These are phyloP conservation scores for Malus hybrid DNA, from an alignment of 331 rosid genomes.

Conservation along the genomic window DNA sequence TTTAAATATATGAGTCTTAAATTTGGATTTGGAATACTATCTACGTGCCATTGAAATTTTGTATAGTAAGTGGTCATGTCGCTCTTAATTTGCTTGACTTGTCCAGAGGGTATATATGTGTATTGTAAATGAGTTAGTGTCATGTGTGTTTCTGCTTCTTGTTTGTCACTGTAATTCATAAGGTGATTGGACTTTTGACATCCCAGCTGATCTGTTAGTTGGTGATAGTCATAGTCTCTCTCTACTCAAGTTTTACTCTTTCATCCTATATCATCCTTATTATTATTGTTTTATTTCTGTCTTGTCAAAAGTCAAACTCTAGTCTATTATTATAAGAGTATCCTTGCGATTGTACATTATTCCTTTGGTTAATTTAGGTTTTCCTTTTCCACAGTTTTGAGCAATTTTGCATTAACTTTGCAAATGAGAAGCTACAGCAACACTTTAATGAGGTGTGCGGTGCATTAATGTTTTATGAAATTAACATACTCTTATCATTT, in stretches of 20 bases:
- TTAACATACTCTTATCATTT: background rate
- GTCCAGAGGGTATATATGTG: background rate
- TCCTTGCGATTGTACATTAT: slow-evolving; percentile 1
- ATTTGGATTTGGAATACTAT: background rate
- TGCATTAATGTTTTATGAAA: background rate
- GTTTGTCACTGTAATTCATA: background rate
- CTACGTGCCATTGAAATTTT: background rate
- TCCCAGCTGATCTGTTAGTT: background rate
- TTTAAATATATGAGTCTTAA: background rate
- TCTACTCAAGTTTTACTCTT: background rate
- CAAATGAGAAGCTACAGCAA: slow-evolving; percentile 97
- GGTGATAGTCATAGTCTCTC: background rate
- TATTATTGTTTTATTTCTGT: background rate
- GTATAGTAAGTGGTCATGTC: background rate
- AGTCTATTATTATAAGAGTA: slow-evolving; percentile 1
- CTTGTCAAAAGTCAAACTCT: background rate
- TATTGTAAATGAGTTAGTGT: background rate
- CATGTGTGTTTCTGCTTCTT: background rate
- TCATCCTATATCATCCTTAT: background rate
- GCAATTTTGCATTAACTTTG: slow-evolving; percentile 98
- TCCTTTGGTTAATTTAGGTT: slow-evolving; percentile 10
- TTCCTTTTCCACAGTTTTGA: slow-evolving; percentile 62
- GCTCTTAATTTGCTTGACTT: background rate
- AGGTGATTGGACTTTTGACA: background rate
- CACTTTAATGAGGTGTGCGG: slow-evolving; percentile 87